Evolutionary conservation across 1,284 basidiomycete species (phyloP), one percentile per base, ranked within the genome.

Genomic region (Leucoagaricus sp.): DNA sequence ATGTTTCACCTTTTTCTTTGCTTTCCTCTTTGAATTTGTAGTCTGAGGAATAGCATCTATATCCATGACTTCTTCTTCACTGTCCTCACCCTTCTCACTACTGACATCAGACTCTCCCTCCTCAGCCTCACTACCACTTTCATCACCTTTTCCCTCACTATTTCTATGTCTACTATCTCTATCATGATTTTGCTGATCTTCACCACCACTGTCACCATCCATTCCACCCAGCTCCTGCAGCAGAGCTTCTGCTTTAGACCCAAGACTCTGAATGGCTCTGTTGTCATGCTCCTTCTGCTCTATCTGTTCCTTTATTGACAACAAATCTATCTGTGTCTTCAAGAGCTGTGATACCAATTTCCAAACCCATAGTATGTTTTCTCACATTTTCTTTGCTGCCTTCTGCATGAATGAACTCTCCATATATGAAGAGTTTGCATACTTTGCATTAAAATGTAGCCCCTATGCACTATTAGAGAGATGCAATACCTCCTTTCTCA

Each of bases 331-430:
- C 31, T 33, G 12, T 7, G 48, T 17, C 34, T 49, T 12, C n/a
- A 49, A 21, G 6, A 17, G 7, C 10, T 38, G 17, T 19, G 36
- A 9, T 3, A 50, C n/a, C 23, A 50, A 25, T 15, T 40, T 41
- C 49, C 33, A 50, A 8, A 15, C 25, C 12, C 12, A 50, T 4
- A 23, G 49, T 8, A 23, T 10, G 13, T 23, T 3, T 40, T 5
- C 6, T 40, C 23, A n/a, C 49, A 50, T 50, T 17, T 50, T 50
- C 13, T 12, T 5, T 3, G 36, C 36, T 25, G 36, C 21, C 10
- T 51, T 23, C 4, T 42, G 3, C 36, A 51, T 51, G 38, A 51
- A 51, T 28, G 49, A 52, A 4, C 26, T 38, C n/a, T 44, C 28
- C 9, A 52, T 9, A 19, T 52, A 28, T 31, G 6, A 12, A 1